A percentile compares a stretch with the other conserved stretches of the same genome.
Evolutionary conservation across 768 basidiomycete genomes (phyloP).

Genomic region (Rossbeevera mucosa): DNA sequence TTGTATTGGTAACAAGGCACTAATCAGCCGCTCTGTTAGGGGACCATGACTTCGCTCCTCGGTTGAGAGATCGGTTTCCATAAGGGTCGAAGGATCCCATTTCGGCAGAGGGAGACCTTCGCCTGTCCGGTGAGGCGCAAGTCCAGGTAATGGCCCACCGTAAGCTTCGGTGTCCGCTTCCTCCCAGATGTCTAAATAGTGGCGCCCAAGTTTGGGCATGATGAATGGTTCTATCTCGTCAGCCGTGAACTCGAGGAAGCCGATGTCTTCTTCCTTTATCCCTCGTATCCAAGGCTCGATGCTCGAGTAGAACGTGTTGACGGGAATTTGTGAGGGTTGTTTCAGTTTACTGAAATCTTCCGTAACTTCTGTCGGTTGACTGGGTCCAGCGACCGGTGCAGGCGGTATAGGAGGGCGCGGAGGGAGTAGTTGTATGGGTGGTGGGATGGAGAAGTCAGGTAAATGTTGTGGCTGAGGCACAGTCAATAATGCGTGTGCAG

Average conservation of each 20-base stretch:
- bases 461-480: slow-evolving; percentile 31
- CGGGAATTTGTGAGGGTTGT: slow-evolving; percentile 61
- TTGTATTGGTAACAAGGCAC: slow-evolving; percentile 67
- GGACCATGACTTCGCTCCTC: slow-evolving; percentile 86
- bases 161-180: slow-evolving; percentile 72
- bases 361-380: slow-evolving; percentile 71
- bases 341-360: slow-evolving; percentile 90
- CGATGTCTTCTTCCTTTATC: slow-evolving; percentile 92
- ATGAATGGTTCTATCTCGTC: slow-evolving; percentile 87
- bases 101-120: slow-evolving; percentile 47
- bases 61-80: slow-evolving; percentile 60
- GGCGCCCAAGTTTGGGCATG: slow-evolving; percentile 78
- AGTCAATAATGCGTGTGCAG: slow-evolving; percentile 10
- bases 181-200: slow-evolving; percentile 91
- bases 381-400: slow-evolving; percentile 74
- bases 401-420: slow-evolving; percentile 59
- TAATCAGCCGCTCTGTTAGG: slow-evolving; percentile 79
- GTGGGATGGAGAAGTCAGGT: slow-evolving; percentile 62
- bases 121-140: slow-evolving; percentile 35
- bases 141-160: slow-evolving; percentile 38
- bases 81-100: slow-evolving; percentile 81
- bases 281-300: slow-evolving; percentile 88
- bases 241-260: slow-evolving; percentile 85
- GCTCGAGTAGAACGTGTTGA: slow-evolving; percentile 79
- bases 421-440: slow-evolving; percentile 45